phyloP scores from a whole-genome alignment of 2,329 filamentous ascomycete genomes.

The Mariannaea elegans region DNA sequence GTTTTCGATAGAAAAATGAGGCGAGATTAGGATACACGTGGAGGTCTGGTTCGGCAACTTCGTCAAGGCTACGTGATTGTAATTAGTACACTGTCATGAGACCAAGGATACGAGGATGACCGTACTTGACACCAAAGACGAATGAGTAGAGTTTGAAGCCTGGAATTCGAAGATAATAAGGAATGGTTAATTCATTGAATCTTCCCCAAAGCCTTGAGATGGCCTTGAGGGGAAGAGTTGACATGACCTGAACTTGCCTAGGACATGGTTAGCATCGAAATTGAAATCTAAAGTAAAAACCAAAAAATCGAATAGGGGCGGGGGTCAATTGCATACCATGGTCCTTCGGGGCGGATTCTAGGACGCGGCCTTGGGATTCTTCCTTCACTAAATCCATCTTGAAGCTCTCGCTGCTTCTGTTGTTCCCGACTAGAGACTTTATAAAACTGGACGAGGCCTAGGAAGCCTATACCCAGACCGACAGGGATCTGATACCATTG shows the following conservation, averaged over 20 bases:
- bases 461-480: slow-evolving; percentile 83
- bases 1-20: slow-evolving; percentile 94
- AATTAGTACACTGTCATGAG: slow-evolving; percentile 32
- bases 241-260: slow-evolving; percentile 91
- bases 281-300: slow-evolving; percentile 22
- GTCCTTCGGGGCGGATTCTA: slow-evolving; percentile 81
- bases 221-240: slow-evolving; percentile 88
- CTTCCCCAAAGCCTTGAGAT: slow-evolving; percentile 88
- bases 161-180: slow-evolving; percentile 86
- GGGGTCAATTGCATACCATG: slow-evolving; percentile 67
- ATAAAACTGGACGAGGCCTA: slow-evolving; percentile 86
- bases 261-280: slow-evolving; percentile 24
- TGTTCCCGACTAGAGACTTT: slow-evolving; percentile 70
- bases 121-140: slow-evolving; percentile 85
- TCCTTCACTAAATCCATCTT: slow-evolving; percentile 52
- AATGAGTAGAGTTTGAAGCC: slow-evolving; percentile 93
- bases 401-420: slow-evolving; percentile 57
- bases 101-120: slow-evolving; percentile 5
- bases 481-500: slow-evolving; percentile 94
- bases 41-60: slow-evolving; percentile 88
- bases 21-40: slow-evolving; percentile 92
- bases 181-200: slow-evolving; percentile 90
- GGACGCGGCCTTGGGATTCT: slow-evolving; percentile 60
- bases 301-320: neutral
- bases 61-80: slow-evolving; percentile 69